Evolutionary conservation across 257 asterid genomes (phyloP).

Genomic region (Paulownia fortunei): DNA sequence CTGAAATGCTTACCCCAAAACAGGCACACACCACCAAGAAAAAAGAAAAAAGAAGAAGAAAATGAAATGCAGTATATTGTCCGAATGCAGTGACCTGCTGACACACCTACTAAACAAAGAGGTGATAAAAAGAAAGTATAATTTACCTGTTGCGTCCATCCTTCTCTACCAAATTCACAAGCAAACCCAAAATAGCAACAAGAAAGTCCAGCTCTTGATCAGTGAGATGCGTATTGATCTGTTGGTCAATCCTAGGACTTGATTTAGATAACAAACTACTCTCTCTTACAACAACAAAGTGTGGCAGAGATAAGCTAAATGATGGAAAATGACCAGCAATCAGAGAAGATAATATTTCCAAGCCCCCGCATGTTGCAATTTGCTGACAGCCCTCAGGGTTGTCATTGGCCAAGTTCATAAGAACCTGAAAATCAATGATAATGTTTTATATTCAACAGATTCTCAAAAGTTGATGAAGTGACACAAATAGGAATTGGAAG

Average conservation of each 20-base stretch:
- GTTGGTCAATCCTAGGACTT: slow-evolving; percentile 37
- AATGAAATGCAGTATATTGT: neutral
- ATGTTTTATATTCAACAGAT: slow-evolving; percentile 5
- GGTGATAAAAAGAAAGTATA: slow-evolving; percentile 16
- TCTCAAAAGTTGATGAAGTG: slow-evolving; percentile 6
- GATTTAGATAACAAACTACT: slow-evolving; percentile 41
- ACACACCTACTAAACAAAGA: neutral
- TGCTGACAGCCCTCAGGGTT: slow-evolving; percentile 77
- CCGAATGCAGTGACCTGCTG: neutral
- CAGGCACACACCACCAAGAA: neutral
- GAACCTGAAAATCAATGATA: slow-evolving; percentile 55
- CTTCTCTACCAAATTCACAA: slow-evolving; percentile 86
- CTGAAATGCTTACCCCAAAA: neutral
- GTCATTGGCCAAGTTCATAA: slow-evolving; percentile 82
- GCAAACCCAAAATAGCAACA: slow-evolving; percentile 84
- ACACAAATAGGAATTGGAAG: neutral
- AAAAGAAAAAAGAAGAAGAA: neutral
- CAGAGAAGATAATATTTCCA: slow-evolving; percentile 68
- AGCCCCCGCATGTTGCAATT: slow-evolving; percentile 71
- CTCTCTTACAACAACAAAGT: slow-evolving; percentile 31
- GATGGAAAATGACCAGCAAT: slow-evolving; percentile 70
- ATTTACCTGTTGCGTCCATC: slow-evolving; percentile 66
- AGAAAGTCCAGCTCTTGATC: slow-evolving; percentile 84
- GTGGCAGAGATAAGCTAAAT: slow-evolving; percentile 43
- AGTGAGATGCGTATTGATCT: slow-evolving; percentile 47